A percentile compares a stretch with the other conserved stretches of the same genome.
phyloP scores from a whole-genome alignment of 1,139 yeast species.

The Yamadazyma aaseri region DNA sequence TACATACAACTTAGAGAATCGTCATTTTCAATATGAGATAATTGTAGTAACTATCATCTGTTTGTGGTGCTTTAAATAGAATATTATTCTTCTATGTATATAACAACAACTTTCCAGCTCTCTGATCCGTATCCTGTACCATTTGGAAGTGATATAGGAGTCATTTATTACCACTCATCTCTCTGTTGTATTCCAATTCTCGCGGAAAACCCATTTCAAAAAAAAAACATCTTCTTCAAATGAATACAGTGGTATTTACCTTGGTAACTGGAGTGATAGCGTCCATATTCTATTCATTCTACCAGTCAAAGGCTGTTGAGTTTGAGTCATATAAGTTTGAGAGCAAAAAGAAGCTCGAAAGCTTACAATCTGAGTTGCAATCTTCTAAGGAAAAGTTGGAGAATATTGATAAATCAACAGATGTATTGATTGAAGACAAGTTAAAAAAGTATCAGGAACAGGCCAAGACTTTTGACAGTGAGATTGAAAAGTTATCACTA shows the following conservation, averaged over 20 bases:
- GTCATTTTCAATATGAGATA: too few species aligned
- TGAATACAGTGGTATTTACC: background rate
- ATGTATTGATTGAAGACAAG: slow-evolving; percentile 11
- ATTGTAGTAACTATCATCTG: too few species aligned
- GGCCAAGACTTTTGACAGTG: slow-evolving; percentile 1
- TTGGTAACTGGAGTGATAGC: background rate
- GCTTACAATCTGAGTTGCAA: slow-evolving; percentile 12
- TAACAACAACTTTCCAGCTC: too few species aligned
- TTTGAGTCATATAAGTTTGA: slow-evolving; percentile 15
- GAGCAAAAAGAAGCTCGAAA: slow-evolving; percentile 7
- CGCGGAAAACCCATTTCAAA: too few species aligned
- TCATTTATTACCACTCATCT: background rate
- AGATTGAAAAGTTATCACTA: slow-evolving; percentile 6
- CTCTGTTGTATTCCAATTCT: too few species aligned
- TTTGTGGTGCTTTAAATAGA: too few species aligned
- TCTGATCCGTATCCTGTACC: too few species aligned
- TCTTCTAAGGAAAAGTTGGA: slow-evolving; percentile 9
- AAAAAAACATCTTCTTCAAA: too few species aligned
- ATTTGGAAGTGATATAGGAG: too few species aligned
- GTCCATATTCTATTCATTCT: slow-evolving; percentile 13
- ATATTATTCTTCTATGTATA: too few species aligned
- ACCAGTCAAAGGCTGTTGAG: slow-evolving; percentile 25
- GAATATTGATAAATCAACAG: slow-evolving; percentile 10
- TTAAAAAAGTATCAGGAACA: slow-evolving; percentile 5
- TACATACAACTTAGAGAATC: too few species aligned